These are phyloP conservation scores for Alternaria panax DNA, from an alignment of 2,329 filamentous ascomycete species.

Conservation along the genomic window DNA sequence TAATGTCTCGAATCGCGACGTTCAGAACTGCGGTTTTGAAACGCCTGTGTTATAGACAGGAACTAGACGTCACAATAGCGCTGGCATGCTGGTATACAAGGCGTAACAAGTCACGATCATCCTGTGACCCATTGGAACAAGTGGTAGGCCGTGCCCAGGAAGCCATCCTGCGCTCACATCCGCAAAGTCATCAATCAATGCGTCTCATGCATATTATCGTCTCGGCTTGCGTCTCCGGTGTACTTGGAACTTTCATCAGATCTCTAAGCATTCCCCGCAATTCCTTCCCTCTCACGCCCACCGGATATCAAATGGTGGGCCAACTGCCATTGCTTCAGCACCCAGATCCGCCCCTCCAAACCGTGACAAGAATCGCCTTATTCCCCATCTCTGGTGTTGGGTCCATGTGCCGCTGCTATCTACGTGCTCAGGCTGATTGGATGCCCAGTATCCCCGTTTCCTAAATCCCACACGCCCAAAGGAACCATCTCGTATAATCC, in stretches of 20 bases:
- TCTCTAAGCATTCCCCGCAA: background rate
- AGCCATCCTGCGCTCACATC: background rate
- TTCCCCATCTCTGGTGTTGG: background rate
- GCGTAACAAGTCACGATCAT: background rate
- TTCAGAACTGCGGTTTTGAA: background rate
- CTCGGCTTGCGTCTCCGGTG: background rate
- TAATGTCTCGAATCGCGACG: background rate
- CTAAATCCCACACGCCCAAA: background rate
- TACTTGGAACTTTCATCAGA: background rate
- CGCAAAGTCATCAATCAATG: background rate
- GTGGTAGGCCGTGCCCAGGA: background rate
- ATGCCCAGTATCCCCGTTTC: background rate
- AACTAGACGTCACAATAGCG: background rate
- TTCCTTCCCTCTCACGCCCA: background rate
- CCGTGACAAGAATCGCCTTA: background rate
- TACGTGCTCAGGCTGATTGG: background rate
- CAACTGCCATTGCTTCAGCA: background rate
- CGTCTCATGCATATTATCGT: background rate
- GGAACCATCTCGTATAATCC: background rate
- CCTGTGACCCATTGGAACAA: background rate
- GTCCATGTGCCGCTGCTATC: background rate
- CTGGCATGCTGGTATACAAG: background rate
- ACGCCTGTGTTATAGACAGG: background rate
- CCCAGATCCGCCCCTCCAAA: background rate
- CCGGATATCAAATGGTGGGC: background rate